Base-by-base conservation (phyloP, 2,329 filamentous ascomycete species). In the Esteya vermicola region DNA sequence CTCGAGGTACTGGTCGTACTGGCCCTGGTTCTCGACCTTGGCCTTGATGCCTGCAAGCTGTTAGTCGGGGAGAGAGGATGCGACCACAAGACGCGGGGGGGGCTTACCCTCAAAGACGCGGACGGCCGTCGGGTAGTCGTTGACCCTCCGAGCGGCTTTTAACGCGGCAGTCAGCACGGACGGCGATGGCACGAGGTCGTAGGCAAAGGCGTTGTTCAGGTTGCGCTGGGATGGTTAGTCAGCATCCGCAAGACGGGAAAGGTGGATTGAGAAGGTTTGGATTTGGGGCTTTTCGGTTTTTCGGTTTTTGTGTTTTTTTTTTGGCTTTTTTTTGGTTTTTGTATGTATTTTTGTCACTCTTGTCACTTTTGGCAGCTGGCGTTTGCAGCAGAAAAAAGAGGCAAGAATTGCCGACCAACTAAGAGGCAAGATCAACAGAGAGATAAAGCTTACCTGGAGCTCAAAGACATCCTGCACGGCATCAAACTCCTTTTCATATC, bases 401-500 rank as follows among this genome's bases (percentile, higher is more conserved):
- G n/a, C n/a, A n/a, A n/a, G n/a, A n/a, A n/a, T n/a, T n/a, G n/a
- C n/a, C n/a, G n/a, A n/a, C n/a, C 6, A 18, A 37, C 4, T 10
- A 28, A 30, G 5, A 36, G 4, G 10, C 5, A 12, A 23, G 22
- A 4, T 7, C 34, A 13, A 18, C 20, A 38, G 31, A 32, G n/a
- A 4, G n/a, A 9, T 9, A 28, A 28, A 40, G 60, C 73, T 59
- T 78, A 94, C 88, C 85, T 95, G 88, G 59, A 98, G 85, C 79
- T 98, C 91, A 65, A 98, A 98, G 59, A 96, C 89, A 70, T 98
- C 91, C 68, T 96, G 85, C 51, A 98, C 91, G 58, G 68, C 67
- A 48, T 98, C 89, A 60, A 98, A 98, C 70, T 98, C 91, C 78
- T 95, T 95, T 77, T 98, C 91, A 60, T 93, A 98, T 70, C 91